Percentiles rank a stretch among this genome's conserved stretches.
These are phyloP conservation scores for Xylaria arbuscula DNA, from an alignment of 2,329 filamentous ascomycete species.

Conservation along the genomic window DNA sequence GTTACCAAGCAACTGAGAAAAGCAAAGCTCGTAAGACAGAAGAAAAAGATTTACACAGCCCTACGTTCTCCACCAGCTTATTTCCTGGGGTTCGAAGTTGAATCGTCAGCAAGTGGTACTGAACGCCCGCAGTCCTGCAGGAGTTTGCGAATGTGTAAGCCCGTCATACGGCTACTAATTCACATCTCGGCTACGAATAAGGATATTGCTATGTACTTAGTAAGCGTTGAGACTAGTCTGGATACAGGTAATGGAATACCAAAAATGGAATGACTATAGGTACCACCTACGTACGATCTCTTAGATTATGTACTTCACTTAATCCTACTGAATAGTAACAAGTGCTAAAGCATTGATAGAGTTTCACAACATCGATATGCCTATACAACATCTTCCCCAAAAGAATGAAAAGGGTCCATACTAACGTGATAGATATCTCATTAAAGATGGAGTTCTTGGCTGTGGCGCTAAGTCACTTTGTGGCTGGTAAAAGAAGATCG, in stretches of 20 bases:
- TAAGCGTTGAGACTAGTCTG: neutral
- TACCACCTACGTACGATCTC: neutral
- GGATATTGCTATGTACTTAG: conserved; percentile 3
- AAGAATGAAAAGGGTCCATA: neutral
- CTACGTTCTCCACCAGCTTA: neutral
- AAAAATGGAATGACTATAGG: neutral
- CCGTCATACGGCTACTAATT: conserved; percentile 1
- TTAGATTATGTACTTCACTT: neutral
- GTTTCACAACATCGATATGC: too few relatives aligned
- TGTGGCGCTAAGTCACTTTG: neutral
- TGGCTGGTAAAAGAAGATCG: neutral
- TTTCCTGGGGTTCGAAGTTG: neutral
- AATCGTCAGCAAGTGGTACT: conserved; percentile 24
- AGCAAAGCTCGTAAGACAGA: neutral
- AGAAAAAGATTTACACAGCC: neutral
- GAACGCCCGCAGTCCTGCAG: conserved; percentile 16
- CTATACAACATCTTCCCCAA: neutral
- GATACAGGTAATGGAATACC: neutral
- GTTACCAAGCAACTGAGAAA: neutral
- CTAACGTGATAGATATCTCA: neutral
- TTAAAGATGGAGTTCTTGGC: neutral
- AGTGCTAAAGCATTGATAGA: neutral
- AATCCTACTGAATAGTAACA: too few relatives aligned
- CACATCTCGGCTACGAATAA: neutral
- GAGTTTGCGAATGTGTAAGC: conserved; percentile 27